phyloP scores from a whole-genome alignment of 331 rosid species.

The Rhamnella rubrinervis region DNA sequence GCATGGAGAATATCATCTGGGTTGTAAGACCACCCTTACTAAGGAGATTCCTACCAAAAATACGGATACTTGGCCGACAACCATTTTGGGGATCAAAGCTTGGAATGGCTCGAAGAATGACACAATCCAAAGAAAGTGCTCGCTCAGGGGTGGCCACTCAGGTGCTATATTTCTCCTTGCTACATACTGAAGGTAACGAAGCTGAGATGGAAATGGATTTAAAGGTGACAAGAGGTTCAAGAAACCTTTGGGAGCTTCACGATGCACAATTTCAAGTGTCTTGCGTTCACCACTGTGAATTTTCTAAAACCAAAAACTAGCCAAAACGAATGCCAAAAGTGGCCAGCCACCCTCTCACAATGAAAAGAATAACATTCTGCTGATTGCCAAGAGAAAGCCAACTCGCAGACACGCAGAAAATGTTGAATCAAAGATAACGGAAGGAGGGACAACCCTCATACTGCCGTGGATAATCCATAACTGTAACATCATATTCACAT shows the following conservation, averaged over 20 bases:
- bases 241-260: slow-evolving; percentile 90
- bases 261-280: slow-evolving; percentile 86
- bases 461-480: slow-evolving; percentile 85
- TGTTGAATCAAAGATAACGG: slow-evolving; percentile 80
- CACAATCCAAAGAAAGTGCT: slow-evolving; percentile 85
- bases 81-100: slow-evolving; percentile 80
- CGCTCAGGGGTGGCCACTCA: slow-evolving; percentile 98
- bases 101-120: slow-evolving; percentile 85
- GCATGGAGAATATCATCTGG: slow-evolving; percentile 83
- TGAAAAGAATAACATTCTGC: slow-evolving; percentile 70
- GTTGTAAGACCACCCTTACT: slow-evolving; percentile 85
- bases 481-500: slow-evolving; percentile 67
- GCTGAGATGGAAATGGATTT: slow-evolving; percentile 89
- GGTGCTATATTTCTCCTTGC: slow-evolving; percentile 83
- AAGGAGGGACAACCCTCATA: slow-evolving; percentile 89
- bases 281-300: slow-evolving; percentile 68
- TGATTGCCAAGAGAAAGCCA: slow-evolving; percentile 66
- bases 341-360: slow-evolving; percentile 99
- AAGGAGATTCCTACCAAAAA: slow-evolving; percentile 81
- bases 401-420: slow-evolving; percentile 79
- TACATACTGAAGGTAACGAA: slow-evolving; percentile 87
- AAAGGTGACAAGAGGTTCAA: slow-evolving; percentile 76
- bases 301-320: slow-evolving; percentile 60
- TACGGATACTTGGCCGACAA: slow-evolving; percentile 79
- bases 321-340: slow-evolving; percentile 72